Evolutionary conservation across 1,139 yeast species (phyloP), one percentile per base, ranked within the genome.

Genomic region (Blastobotrys serpentis): DNA sequence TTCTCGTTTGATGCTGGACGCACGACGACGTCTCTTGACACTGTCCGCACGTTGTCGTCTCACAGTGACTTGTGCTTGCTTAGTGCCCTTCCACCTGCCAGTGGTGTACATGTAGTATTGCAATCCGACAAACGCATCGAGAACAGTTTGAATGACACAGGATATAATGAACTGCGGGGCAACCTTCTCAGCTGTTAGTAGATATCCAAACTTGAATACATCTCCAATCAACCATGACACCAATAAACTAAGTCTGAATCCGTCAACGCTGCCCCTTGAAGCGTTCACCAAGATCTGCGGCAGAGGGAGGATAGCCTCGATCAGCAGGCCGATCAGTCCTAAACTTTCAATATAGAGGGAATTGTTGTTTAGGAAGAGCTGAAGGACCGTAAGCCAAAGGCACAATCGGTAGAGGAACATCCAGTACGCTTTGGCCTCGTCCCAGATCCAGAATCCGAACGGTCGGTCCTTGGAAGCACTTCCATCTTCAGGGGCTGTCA

Each of bases 161-260:
- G 95, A 94, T 49, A 82, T 60, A 33, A 86, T 73, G 64, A 89
- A 89, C 39, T 88, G 77, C 4, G 72, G 60, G 7, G 92, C 82
- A 21, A 86, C 79, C 38, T 58, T 57, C 56, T 83, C 76, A 48
- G 76, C 76, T 63, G 75, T 83, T 11, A 84, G 59, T 51, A 88
- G 73, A 63, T 86, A 88, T 44, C 82, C 71, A 34, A 89, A 76
- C 63, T 89, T 89, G 34, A 88, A 78, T 42, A 84, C 70, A 67
- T 89, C 97, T 46, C 97, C 96, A 52, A 92, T 84, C 7, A 89
- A 71, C 97, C 97, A 89, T 59, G 92, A 84, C 25, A 87, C 69
- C 43, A 89, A 66, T 44, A 89, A 70, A 32, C 90, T 78, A 42
- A 83, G 72, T 59, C 89, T 84, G 69, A 89, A 88, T 53, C 92